Evolutionary conservation across 306 rosid species (phyloP).

Genomic region (Prinsepia uniflora): DNA sequence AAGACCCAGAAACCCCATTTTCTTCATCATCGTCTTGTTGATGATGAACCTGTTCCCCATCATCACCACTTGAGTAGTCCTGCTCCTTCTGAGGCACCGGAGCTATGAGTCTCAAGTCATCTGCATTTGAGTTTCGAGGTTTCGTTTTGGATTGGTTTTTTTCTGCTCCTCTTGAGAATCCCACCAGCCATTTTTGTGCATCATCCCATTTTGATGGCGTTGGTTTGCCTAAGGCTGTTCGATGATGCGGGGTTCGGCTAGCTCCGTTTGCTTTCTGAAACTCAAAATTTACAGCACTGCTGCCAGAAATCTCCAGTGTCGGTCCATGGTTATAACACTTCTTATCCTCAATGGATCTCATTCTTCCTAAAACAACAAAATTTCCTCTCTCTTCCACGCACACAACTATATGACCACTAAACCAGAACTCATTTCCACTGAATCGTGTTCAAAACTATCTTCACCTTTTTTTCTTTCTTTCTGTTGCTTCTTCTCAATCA

Average conservation of each 20-base stretch:
- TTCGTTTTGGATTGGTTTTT: conserved; percentile 61
- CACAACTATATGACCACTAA: neutral
- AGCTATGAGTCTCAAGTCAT: conserved; percentile 89
- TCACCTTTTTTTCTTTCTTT: neutral
- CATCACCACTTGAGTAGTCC: conserved; percentile 50
- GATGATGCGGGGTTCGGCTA: conserved; percentile 45
- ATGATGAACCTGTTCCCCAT: conserved; percentile 31
- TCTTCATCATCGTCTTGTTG: conserved; percentile 17
- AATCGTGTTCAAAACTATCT: neutral
- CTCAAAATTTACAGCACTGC: conserved; percentile 52
- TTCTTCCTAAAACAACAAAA: conserved; percentile 18
- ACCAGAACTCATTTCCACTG: neutral
- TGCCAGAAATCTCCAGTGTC: conserved; percentile 44
- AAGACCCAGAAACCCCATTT: conserved; percentile 24
- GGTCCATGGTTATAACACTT: conserved; percentile 54
- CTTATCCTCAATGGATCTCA: conserved; percentile 85
- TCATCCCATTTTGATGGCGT: conserved; percentile 98
- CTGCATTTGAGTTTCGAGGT: conserved; percentile 90
- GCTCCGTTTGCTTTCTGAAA: conserved; percentile 62
- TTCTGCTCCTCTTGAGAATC: conserved; percentile 80
- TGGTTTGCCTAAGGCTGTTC: conserved; percentile 69
- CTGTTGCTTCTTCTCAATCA: neutral
- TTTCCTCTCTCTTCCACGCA: neutral
- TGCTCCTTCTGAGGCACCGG: conserved; percentile 82
- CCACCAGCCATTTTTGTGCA: conserved; percentile 95